A percentile compares a stretch with the other conserved stretches of the same genome.
These are phyloP conservation scores for Wallacemonas sp. DNA, from an alignment of 208 protist species.

Conservation along the genomic window DNA sequence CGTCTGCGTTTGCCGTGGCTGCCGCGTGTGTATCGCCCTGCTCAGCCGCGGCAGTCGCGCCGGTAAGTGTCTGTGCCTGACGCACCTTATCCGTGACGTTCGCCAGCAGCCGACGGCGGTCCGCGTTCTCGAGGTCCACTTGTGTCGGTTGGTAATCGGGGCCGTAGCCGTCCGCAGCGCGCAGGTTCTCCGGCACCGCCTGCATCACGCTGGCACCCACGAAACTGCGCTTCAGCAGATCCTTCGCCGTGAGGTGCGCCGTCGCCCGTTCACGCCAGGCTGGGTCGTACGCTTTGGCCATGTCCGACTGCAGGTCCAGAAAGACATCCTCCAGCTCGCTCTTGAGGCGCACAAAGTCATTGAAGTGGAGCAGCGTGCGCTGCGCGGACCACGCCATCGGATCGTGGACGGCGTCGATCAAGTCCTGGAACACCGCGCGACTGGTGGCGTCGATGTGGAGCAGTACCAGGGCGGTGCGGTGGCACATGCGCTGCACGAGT, in stretches of 20 bases:
- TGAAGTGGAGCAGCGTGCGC: conserved; percentile 36
- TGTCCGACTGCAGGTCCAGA: conserved; percentile 31
- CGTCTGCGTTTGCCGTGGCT: too few species aligned
- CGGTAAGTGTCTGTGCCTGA: too few species aligned
- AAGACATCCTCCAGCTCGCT: conserved; percentile 31
- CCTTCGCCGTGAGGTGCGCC: conserved; percentile 7
- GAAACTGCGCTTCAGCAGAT: conserved; percentile 24
- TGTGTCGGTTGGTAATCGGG: conserved; percentile 22
- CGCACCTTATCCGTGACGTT: not conserved
- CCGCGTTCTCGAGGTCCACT: conserved; percentile 23
- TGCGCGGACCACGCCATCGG: conserved; percentile 35
- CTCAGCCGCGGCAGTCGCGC: too few species aligned
- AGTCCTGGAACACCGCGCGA: conserved; percentile 50
- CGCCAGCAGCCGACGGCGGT: conserved; percentile 7
- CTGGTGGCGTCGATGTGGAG: conserved; percentile 33
- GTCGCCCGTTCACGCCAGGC: conserved; percentile 18
- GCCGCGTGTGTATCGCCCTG: too few species aligned
- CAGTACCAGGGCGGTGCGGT: conserved; percentile 22
- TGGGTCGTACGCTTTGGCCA: conserved; percentile 21
- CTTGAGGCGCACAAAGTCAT: conserved; percentile 45
- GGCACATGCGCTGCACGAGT: conserved; percentile 35
- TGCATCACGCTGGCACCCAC: conserved; percentile 23
- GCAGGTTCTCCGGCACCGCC: conserved; percentile 25
- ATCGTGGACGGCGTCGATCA: conserved; percentile 53
- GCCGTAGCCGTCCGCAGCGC: conserved; percentile 6